Conservation (phyloP, 1,284 basidiomycete species). For the Tilletia indica region DNA sequence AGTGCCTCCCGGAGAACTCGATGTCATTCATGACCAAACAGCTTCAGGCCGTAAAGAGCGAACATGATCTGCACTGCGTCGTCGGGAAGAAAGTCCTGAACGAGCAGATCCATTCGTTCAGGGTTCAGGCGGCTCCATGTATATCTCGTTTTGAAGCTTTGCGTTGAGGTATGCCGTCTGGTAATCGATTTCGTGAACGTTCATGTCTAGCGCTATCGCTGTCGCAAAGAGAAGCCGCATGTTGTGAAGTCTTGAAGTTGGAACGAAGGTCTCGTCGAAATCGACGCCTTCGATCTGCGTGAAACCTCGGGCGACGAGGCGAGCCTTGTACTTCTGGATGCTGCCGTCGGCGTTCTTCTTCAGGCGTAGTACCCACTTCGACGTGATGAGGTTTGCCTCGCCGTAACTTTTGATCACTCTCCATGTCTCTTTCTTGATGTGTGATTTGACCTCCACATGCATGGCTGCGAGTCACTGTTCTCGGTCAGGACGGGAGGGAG, state of each 20-base stretch:
- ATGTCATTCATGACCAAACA: conserved; percentile 6
- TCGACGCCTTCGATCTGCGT: conserved; percentile 21
- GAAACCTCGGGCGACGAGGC: conserved; percentile 22
- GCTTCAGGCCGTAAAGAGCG: conserved; percentile 11
- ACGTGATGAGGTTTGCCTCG: conserved; percentile 15
- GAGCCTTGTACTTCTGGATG: conserved; percentile 20
- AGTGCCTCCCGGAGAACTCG: neutral
- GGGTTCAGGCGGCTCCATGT: neutral
- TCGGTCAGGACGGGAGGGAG: neutral
- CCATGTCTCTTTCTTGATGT: neutral
- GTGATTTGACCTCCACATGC: neutral
- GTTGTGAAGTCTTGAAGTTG: conserved; percentile 7
- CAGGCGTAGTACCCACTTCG: conserved; percentile 20
- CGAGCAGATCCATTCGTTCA: neutral
- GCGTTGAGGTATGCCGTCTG: conserved; percentile 15
- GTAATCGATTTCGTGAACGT: conserved; percentile 13
- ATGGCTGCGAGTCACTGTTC: neutral
- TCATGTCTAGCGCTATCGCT: neutral
- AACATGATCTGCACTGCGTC: neutral
- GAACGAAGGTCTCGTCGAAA: conserved; percentile 23
- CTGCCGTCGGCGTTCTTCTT: conserved; percentile 15
- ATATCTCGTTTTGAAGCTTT: conserved; percentile 5
- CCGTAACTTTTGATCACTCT: neutral
- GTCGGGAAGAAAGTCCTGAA: neutral
- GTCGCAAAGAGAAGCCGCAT: neutral